phyloP scores from a whole-genome alignment of 2,329 filamentous ascomycete species.

The Talaromyces sp. region DNA sequence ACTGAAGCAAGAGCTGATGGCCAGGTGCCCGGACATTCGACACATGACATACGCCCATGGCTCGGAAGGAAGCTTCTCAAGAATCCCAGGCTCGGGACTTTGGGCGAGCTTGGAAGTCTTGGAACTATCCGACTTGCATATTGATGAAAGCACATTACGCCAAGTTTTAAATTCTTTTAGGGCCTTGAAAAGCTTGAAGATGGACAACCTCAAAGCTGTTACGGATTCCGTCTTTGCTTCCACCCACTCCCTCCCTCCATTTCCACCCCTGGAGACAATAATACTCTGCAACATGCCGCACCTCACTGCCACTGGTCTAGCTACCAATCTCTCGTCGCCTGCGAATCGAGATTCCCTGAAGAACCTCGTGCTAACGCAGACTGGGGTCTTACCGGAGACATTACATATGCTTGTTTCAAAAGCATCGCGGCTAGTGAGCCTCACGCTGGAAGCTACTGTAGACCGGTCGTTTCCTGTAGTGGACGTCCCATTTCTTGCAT shows the following conservation, averaged over 20 bases:
- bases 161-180: constrained; percentile 64
- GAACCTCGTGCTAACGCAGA: constrained; percentile 65
- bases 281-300: constrained; percentile 65
- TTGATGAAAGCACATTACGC: constrained; percentile 49
- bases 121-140: constrained; percentile 31
- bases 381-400: constrained; percentile 52
- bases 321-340: constrained; percentile 59
- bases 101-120: constrained; percentile 39
- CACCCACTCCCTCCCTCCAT: constrained; percentile 60
- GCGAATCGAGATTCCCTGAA: constrained; percentile 57
- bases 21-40: constrained; percentile 72
- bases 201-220: constrained; percentile 64
- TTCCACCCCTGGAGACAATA: constrained; percentile 70
- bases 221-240: constrained; percentile 71
- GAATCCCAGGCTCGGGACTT: constrained; percentile 53
- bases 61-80: constrained; percentile 70
- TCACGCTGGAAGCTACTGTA: constrained; percentile 55
- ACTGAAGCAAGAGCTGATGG: constrained; percentile 77
- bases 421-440: constrained; percentile 36
- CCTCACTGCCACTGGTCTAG: constrained; percentile 67
- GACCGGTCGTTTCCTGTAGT: constrained; percentile 52
- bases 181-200: constrained; percentile 66
- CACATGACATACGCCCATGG: constrained; percentile 84
- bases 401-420: constrained; percentile 39
- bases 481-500: constrained; percentile 59